Conservation (phyloP, 2,329 filamentous ascomycete genomes). For the Bipolaris zeicola region DNA sequence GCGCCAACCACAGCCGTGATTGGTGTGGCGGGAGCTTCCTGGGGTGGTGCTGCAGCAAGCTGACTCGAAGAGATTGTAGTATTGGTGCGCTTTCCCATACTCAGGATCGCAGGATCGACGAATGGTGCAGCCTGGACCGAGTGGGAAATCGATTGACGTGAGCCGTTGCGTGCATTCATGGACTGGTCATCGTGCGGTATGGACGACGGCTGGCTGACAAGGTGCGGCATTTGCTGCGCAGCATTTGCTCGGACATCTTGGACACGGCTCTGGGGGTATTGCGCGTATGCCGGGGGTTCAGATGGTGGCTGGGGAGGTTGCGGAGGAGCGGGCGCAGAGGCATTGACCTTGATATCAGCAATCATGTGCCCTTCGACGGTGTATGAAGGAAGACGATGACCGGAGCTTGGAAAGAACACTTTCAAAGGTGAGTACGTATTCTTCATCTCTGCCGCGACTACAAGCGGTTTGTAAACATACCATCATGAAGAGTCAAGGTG, state of each 20-base stretch:
- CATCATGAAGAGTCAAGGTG: constrained; percentile 71
- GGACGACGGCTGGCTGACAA: constrained; percentile 19
- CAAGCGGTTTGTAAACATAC: constrained; percentile 51
- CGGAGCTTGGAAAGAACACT: constrained; percentile 62
- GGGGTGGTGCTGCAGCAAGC: constrained; percentile 30
- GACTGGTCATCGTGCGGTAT: constrained; percentile 10
- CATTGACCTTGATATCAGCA: constrained; percentile 62
- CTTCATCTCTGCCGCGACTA: background rate
- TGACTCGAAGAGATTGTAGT: constrained; percentile 26
- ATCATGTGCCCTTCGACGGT: constrained; percentile 64
- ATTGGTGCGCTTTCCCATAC: constrained; percentile 58
- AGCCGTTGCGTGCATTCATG: constrained; percentile 5
- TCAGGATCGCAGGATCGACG: constrained; percentile 83
- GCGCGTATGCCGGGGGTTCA: constrained; percentile 24
- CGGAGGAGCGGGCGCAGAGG: constrained; percentile 29
- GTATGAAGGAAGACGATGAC: constrained; percentile 59
- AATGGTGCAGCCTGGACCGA: constrained; percentile 54
- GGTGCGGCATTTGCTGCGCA: constrained; percentile 16
- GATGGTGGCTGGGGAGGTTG: constrained; percentile 22
- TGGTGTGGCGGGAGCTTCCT: constrained; percentile 51
- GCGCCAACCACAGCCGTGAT: constrained; percentile 48
- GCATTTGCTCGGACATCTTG: constrained; percentile 14
- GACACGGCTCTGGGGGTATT: constrained; percentile 25
- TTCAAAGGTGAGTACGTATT: constrained; percentile 5
- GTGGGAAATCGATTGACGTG: constrained; percentile 28